Percentiles rank a stretch among this genome's conserved stretches.
Conservation (phyloP, 345 rosid genomes). For the Eucalyptus globulus region DNA sequence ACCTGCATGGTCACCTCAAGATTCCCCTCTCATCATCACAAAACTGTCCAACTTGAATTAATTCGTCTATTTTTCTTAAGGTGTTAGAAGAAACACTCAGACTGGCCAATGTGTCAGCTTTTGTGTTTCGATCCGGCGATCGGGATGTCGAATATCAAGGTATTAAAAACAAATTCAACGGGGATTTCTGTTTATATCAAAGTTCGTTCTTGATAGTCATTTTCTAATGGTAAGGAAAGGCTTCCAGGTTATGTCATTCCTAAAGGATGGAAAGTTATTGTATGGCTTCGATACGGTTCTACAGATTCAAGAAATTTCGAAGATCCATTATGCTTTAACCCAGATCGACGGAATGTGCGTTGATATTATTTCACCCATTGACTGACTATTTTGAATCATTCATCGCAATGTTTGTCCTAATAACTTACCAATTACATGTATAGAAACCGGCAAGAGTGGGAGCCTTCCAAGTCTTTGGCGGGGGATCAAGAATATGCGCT, state of each 20-base stretch:
- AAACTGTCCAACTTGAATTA: neutral
- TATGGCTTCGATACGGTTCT: conserved; percentile 13
- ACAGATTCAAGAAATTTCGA: conserved; percentile 16
- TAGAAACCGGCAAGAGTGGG: conserved; percentile 6
- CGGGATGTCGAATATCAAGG: conserved; percentile 14
- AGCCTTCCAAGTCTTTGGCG: conserved; percentile 11
- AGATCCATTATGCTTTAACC: conserved; percentile 22
- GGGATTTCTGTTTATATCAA: neutral
- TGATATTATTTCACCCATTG: neutral
- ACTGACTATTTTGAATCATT: neutral
- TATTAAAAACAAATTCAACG: neutral
- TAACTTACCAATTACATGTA: neutral
- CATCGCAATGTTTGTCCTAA: neutral
- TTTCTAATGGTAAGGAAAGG: neutral
- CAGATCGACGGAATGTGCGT: conserved; percentile 23
- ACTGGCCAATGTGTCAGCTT: conserved; percentile 2
- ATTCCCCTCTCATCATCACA: neutral
- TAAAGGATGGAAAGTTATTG: conserved; percentile 14
- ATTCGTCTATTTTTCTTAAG: neutral
- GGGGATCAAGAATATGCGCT: conserved; percentile 11
- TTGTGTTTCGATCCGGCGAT: neutral
- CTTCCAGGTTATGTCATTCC: conserved; percentile 20
- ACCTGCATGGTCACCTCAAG: neutral
- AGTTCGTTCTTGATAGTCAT: neutral
- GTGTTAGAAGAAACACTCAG: conserved; percentile 22